Conservation (phyloP, 495 filamentous ascomycete genomes). For the Hypoxylon lenormandii region DNA sequence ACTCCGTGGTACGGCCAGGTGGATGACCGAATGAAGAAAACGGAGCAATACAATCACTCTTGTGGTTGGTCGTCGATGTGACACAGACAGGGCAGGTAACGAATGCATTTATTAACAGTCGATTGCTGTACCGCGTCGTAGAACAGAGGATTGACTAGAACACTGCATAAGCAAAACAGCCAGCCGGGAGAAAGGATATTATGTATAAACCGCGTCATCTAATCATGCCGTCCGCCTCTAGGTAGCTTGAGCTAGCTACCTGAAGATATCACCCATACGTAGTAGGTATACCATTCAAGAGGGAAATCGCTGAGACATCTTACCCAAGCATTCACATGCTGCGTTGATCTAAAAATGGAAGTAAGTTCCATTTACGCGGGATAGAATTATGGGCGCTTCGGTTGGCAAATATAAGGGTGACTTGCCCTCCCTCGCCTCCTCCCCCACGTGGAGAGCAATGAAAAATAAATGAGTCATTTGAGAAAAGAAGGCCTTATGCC, state of each 20-base stretch:
- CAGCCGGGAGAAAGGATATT: conserved; percentile 19
- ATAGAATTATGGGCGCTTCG: conserved; percentile 1
- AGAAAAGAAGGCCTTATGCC: conserved; percentile 22
- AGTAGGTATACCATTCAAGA: no score
- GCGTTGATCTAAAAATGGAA: conserved; percentile 42
- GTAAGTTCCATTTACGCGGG: conserved; percentile 28
- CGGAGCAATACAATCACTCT: conserved; percentile 26
- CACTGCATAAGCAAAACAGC: conserved; percentile 2
- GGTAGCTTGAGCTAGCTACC: not conserved
- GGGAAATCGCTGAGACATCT: not conserved
- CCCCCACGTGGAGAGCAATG: conserved; percentile 33
- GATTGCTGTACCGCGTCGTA: conserved; percentile 2
- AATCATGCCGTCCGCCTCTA: not conserved
- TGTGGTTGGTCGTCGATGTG: conserved; percentile 27
- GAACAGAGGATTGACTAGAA: not conserved
- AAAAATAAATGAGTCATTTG: conserved; percentile 39
- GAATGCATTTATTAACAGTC: conserved; percentile 2
- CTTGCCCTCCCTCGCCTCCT: not conserved
- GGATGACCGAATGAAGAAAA: conserved; percentile 37
- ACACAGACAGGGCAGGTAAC: conserved; percentile 26
- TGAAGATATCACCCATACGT: not conserved
- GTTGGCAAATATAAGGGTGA: conserved; percentile 9
- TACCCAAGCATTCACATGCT: conserved; percentile 15
- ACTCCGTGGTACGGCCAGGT: not conserved
- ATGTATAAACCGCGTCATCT: conserved; percentile 5